Conservation (phyloP, 352 stramenopile species). For the Stramenopiles sp. region DNA sequence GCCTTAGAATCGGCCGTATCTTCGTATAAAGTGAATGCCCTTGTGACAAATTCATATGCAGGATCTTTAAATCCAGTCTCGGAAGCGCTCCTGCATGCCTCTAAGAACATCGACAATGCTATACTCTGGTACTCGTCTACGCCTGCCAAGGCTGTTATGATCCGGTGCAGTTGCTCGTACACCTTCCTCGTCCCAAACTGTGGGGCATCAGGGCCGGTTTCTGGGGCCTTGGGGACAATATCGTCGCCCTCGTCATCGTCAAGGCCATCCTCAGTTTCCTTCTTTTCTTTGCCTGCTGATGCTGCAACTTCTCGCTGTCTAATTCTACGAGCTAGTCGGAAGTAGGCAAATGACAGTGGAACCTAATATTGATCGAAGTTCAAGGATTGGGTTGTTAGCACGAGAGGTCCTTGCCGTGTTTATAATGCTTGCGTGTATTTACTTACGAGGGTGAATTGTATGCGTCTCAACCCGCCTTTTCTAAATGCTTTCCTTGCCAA, state of each 20-base stretch:
- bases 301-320: slow-evolving; percentile 29
- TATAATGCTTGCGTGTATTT: no score
- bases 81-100: slow-evolving; percentile 70
- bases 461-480: slow-evolving; percentile 57
- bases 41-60: slow-evolving; percentile 84
- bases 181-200: slow-evolving; percentile 65
- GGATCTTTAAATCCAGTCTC: slow-evolving; percentile 53
- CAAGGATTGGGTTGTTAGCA: no score
- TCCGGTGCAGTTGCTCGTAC: slow-evolving; percentile 91
- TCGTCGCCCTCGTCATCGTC: slow-evolving; percentile 20
- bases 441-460: slow-evolving; percentile 70
- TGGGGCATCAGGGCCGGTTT: slow-evolving; percentile 13
- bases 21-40: slow-evolving; percentile 85
- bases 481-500: slow-evolving; percentile 45
- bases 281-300: slow-evolving; percentile 16
- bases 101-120: slow-evolving; percentile 73
- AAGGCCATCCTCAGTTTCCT: slow-evolving; percentile 10
- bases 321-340: slow-evolving; percentile 51
- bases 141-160: slow-evolving; percentile 67
- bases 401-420: no score
- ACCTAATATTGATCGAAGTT: no score
- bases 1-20: slow-evolving; percentile 69
- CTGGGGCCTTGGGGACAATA: slow-evolving; percentile 4
- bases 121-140: slow-evolving; percentile 43
- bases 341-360: slow-evolving; percentile 66